Evolutionary conservation across 306 rosid species (phyloP), one percentile per base, ranked within the genome.

Genomic region (Quercus rubra): DNA sequence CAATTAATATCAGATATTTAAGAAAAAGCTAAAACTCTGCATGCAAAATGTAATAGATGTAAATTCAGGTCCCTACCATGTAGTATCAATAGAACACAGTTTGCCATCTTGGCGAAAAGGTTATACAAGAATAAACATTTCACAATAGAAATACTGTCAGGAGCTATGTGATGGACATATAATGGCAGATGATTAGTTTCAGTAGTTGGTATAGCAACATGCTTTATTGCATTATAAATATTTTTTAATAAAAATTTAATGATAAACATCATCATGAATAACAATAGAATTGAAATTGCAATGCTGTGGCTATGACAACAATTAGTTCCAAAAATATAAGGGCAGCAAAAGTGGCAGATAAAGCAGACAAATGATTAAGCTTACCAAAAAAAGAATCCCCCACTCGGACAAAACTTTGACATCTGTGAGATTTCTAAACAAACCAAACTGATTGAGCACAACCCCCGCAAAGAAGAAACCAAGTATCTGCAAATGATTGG

Each of bases 341-440:
- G 76, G 59, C 17, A 76, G 85, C 56, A n/a, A 54, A 55, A 76
- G 31, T 54, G 66, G 73, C 58, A 58, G 75, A 59, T 74, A 71
- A 51, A 66, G 78, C 43, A 57, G 51, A 77, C 56, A 70, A 74
- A 27, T 55, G 58, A 82, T 66, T 77, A 81, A 70, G 84, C 99
- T 95, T 88, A 95, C 99, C 99, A 95, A 82, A 93, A 95, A 95
- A 83, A 95, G 99, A 71, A 95, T 95, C 77, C 99, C 99, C 99
- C 98, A 93, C 80, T 95, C 99, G 28, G 99, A 95, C 81, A 95
- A 86, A 78, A 90, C 82, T 87, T 95, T 95, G 81, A 95, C 98
- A 87, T 95, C 99, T 55, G 86, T 85, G 70, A 95, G 88, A 85
- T 95, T 95, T 82, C 99, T 92, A 74, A 95, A 93, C 88, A 93